Percentiles rank a stretch among this genome's conserved stretches.
phyloP scores from a whole-genome alignment of 306 rosid species.

The Abrus pulchellus region DNA sequence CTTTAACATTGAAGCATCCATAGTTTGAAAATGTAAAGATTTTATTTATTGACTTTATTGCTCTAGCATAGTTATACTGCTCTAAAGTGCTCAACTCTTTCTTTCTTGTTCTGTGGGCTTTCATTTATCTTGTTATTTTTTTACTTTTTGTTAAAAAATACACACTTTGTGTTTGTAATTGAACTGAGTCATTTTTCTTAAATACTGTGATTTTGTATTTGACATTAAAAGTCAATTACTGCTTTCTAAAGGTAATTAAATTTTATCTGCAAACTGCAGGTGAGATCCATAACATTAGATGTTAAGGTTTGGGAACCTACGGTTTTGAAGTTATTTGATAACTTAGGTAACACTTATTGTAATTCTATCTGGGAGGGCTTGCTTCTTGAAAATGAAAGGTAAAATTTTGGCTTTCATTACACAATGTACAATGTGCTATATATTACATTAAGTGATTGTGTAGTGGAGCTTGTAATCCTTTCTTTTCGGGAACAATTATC shows the following conservation, averaged over 20 bases:
- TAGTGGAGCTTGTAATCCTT: conserved; percentile 33
- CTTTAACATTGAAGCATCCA: conserved; percentile 33
- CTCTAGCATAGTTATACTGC: conserved; percentile 19
- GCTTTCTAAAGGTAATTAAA: conserved; percentile 39
- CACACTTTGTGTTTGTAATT: conserved; percentile 27
- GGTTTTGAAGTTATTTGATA: conserved; percentile 79
- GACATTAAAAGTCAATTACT: conserved; percentile 8
- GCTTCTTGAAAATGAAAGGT: conserved; percentile 73
- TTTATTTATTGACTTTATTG: conserved; percentile 24
- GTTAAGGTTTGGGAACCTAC: conserved; percentile 97
- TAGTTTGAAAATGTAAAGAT: conserved; percentile 27
- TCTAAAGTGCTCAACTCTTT: conserved; percentile 37
- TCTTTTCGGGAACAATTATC: conserved; percentile 39
- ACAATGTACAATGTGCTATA: conserved; percentile 17
- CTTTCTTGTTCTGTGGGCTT: not conserved
- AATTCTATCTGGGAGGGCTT: conserved; percentile 92
- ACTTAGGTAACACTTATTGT: conserved; percentile 88
- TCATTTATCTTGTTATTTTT: conserved; percentile 25
- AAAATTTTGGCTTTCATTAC: conserved; percentile 44
- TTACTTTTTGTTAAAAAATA: conserved; percentile 23
- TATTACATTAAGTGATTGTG: conserved; percentile 13
- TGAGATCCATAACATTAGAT: conserved; percentile 88
- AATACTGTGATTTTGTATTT: conserved; percentile 24
- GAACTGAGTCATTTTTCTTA: conserved; percentile 14
- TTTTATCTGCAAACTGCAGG: conserved; percentile 70